Percentiles rank a stretch among this genome's conserved stretches.
These are phyloP conservation scores for Leptographium galeiforme DNA, from an alignment of 2,329 filamentous ascomycete species.

Conservation along the genomic window DNA sequence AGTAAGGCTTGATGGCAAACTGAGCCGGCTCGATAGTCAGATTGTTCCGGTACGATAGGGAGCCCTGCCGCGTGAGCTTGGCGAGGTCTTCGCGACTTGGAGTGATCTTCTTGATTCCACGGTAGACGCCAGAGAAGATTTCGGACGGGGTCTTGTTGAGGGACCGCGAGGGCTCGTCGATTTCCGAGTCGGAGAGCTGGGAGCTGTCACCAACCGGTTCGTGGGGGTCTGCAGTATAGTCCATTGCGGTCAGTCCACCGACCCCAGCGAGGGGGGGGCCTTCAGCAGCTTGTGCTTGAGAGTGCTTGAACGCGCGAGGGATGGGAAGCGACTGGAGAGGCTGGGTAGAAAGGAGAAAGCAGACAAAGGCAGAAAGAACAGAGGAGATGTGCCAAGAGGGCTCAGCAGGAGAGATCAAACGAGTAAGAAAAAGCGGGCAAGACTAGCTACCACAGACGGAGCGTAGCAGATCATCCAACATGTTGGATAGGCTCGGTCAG, in stretches of 20 bases:
- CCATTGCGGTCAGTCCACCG: slow-evolving; percentile 21
- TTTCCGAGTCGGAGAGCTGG: slow-evolving; percentile 30
- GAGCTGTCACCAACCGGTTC: slow-evolving; percentile 19
- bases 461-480: background rate
- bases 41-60: slow-evolving; percentile 16
- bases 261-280: background rate
- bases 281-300: background rate
- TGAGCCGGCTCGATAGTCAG: slow-evolving; percentile 9
- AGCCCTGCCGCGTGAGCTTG: slow-evolving; percentile 30
- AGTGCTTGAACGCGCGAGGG: background rate
- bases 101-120: slow-evolving; percentile 35
- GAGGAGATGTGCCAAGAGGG: background rate
- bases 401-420: background rate
- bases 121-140: slow-evolving; percentile 36
- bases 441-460: background rate
- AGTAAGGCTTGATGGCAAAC: slow-evolving; percentile 21
- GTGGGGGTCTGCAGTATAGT: slow-evolving; percentile 17
- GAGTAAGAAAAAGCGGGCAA: background rate
- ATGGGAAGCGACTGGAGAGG: background rate
- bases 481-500: background rate
- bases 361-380: background rate
- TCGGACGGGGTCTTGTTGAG: slow-evolving; percentile 28
- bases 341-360: background rate
- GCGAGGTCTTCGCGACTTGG: slow-evolving; percentile 28
- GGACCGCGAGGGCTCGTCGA: slow-evolving; percentile 23